Base-by-base conservation (phyloP, 148 eudicot genomes). In the Silene uniflora region DNA sequence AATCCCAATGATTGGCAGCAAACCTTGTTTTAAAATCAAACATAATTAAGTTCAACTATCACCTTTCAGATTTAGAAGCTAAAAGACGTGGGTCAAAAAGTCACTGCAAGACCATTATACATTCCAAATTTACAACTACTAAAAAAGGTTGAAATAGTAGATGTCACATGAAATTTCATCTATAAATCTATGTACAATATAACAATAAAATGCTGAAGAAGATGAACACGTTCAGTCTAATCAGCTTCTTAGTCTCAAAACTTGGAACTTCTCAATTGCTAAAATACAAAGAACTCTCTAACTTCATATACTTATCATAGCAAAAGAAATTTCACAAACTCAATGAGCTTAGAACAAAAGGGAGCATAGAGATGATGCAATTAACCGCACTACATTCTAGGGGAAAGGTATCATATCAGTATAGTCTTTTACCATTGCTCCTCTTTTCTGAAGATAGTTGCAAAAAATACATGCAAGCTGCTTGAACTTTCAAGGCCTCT, bases 381-480 rank as follows among this genome's bases (percentile, higher is more conserved):
- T 0, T 9, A 59, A 19, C 52, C 47, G 14, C 71, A 39, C 3
- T 32, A 73, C 19, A n/a, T 16, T 46, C 18, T 46, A 63, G 18
- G 64, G 18, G 29, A 17, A 71, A 52, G 65, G 32, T 52, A 46
- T 59, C 65, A 74, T 24, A 46, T 74, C 29, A 66, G 11, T 68
- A 49, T 66, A 19, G 65, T 55, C 7, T 68, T 46, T 42, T 88
- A 92, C 99, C 98, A 81, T 77, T 88, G 32, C 87, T 80, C 83
- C 91, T 88, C 76, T 84, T 89, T 77, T 86, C 88, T 35, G 77
- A 69, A 59, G 91, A 79, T 61, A 91, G 90, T 76, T 88, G 91
- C 80, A 91, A 80, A 83, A 82, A 95, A 80, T 89, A 92, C 65
- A 84, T 82, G 85, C 98, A 95, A 77, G 99, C 97, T 69, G 89